Evolutionary conservation across 2,329 filamentous ascomycete species (phyloP).

Genomic region (Colletotrichum limetticola): DNA sequence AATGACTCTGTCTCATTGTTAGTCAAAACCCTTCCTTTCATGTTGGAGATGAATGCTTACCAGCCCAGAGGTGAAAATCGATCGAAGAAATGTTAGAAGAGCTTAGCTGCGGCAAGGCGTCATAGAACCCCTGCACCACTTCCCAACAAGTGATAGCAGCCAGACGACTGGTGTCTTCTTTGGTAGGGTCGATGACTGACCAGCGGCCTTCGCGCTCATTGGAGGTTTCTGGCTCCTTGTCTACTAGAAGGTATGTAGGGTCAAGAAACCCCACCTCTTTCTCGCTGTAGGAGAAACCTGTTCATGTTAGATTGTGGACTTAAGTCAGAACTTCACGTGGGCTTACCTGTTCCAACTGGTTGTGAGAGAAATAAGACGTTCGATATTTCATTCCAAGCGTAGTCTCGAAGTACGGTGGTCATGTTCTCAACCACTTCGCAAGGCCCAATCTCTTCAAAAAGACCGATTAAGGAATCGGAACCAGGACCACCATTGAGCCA

Average conservation of each 20-base stretch:
- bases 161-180: slow-evolving; percentile 13
- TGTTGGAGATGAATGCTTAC: neutral
- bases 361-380: slow-evolving; percentile 15
- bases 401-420: slow-evolving; percentile 14
- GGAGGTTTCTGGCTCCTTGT: neutral
- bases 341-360: slow-evolving; percentile 11
- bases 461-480: too few relatives aligned
- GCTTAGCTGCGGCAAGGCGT: slow-evolving; percentile 13
- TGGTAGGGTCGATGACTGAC: slow-evolving; percentile 15
- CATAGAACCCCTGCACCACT: slow-evolving; percentile 16
- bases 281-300: slow-evolving; percentile 21
- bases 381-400: slow-evolving; percentile 12
- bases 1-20: neutral
- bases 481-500: too few relatives aligned
- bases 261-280: slow-evolving; percentile 15
- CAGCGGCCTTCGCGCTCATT: slow-evolving; percentile 10
- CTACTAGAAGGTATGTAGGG: neutral
- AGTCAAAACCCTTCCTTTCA: neutral
- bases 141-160: slow-evolving; percentile 21
- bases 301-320: fast-evolving
- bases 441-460: too few relatives aligned
- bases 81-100: slow-evolving; percentile 4
- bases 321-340: neutral
- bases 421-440: neutral
- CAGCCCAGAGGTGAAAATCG: slow-evolving; percentile 15